A percentile compares a stretch with the other conserved stretches of the same genome.
Conservation (phyloP, 768 basidiomycete genomes). For the Termitomyces sp. region DNA sequence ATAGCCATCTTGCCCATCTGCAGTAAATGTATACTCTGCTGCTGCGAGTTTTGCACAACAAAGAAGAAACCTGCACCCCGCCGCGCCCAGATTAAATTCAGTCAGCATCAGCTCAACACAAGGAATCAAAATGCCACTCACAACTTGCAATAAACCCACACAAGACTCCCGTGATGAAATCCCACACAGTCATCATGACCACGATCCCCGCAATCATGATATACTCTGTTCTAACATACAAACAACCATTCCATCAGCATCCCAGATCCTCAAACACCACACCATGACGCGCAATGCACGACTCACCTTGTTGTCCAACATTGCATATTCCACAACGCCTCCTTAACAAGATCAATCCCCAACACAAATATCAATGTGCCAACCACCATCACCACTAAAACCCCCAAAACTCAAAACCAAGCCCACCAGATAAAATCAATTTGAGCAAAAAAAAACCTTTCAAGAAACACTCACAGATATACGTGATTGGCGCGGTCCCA, state of each 20-base stretch:
- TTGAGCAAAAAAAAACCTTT: too few species aligned
- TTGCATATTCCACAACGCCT: conserved; percentile 94
- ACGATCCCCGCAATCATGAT: conserved; percentile 83
- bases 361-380: conserved; percentile 90
- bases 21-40: conserved; percentile 76
- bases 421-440: too few species aligned
- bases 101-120: too few species aligned
- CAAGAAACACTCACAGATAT: conserved; percentile 65
- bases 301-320: conserved; percentile 79
- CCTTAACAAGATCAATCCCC: conserved; percentile 90
- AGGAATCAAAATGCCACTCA: too few species aligned
- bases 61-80: conserved; percentile 90
- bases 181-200: conserved; percentile 89
- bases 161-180: conserved; percentile 90
- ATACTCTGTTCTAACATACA: conserved; percentile 77
- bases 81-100: too few species aligned
- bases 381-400: conserved; percentile 93
- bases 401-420: too few species aligned
- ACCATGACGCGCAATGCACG: too few species aligned
- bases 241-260: background rate
- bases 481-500: conserved; percentile 88
- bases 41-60: conserved; percentile 89
- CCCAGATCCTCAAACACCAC: background rate
- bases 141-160: conserved; percentile 92
- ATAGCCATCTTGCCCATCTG: conserved; percentile 80